Evolutionary conservation across 768 basidiomycete species (phyloP), one percentile per base, ranked within the genome.

Genomic region (Lactarius sanguifluus): DNA sequence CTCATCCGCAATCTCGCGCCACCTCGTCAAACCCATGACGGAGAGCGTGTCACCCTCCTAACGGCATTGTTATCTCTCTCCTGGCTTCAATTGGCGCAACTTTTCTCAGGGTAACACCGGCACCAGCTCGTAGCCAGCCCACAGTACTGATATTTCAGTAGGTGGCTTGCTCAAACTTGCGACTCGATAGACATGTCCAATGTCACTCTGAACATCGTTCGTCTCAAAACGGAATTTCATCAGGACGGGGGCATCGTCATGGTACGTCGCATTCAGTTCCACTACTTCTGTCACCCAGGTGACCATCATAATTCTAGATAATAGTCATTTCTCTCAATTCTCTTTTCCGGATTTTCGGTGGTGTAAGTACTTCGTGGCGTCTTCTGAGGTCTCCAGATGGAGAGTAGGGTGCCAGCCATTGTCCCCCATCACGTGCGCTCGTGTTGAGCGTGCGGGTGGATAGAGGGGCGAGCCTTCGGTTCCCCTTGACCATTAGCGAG

Each of bases 111-210:
- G 84, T 85, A 71, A 15, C 30, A 25, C 3, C 34, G 18, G 12
- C 23, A 2, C 45, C 32, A 8, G 9, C 55, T 10, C 23, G 18
- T 15, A 34, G 23, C 25, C n/a, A 9, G 6, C 34, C 32, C 15
- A 8, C 23, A 1, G n/a, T 9, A 38, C 47, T 52, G 23, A 61
- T 61, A 25, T 23, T 4, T 25, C 50, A 2, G 5, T 12, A 89
- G 87, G 38, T 92, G 88, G 88, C 79, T 94, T 18, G 90, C 91
- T 0, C 94, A 92, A 92, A 89, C 88, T 4, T 87, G 85, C 75
- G 92, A 94, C 73, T 91, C 92, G 0, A 84, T 91, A 74, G 93
- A 94, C 74, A 94, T 91, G 77, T 94, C 93, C 79, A 82, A 84
- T 16, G 92, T 89, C 7, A 85, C 86, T 15, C 79, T 88, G 68